Base-by-base conservation (phyloP, 1,284 basidiomycete genomes). In the Afroboletus lepidellus region DNA sequence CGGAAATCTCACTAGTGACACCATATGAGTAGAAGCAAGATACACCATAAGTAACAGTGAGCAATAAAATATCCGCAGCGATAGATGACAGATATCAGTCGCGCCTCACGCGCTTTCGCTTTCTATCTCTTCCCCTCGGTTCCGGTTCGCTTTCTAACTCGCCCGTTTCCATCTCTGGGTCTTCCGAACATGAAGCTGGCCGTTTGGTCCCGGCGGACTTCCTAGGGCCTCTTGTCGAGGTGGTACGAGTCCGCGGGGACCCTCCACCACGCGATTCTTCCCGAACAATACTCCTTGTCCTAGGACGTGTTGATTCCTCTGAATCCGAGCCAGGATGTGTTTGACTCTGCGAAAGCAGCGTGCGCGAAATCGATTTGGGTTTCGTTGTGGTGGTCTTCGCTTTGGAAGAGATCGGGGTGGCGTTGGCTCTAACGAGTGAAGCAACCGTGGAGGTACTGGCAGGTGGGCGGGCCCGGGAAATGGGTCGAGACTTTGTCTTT, bases 51-150 rank as follows among this genome's bases (percentile, higher is more conserved):
- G 5, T 36, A 43, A n/a, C 29, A 24, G 24, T 27, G 3, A 5
- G 15, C 39, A 38, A 48, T 39, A 23, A 21, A 32, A 25, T 18
- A 32, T 25, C 23, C 21, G 16, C 11, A 3, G 15, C 8, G 24
- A 25, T 25, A 25, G 38, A 36, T 20, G 21, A 18, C 23, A 18
- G 20, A 2, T 2, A 6, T 63, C 32, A 55, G 36, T 41, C 49
- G 34, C 46, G 53, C 34, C 44, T 57, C 3, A 70, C 46, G 8
- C 69, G 63, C 38, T 66, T 67, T 53, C 50, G 69, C 65, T 67
- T 67, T 42, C 63, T 57, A 5, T 53, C 57, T 12, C 68, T 60
- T n/a, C 65, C 65, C 21, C 66, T 52, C 33, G 8, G 48, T 29
- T 58, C 62, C 15, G 36, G 41, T 11, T 57, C 58, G 18, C 66